A percentile compares a stretch with the other conserved stretches of the same genome.
phyloP scores from a whole-genome alignment of 768 basidiomycete genomes.

The Hirschioporus abietinus region DNA sequence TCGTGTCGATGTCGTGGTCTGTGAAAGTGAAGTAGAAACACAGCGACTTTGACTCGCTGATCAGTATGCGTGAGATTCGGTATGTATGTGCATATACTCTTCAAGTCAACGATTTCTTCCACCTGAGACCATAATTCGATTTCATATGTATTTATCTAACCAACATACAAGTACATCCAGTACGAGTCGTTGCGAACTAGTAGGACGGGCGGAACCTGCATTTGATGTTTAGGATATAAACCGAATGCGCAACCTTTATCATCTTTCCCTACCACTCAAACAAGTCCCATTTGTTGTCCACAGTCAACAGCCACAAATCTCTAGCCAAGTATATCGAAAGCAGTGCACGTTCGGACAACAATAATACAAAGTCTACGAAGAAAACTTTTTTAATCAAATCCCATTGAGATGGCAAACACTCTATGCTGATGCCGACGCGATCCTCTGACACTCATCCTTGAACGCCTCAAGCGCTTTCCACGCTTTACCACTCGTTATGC shows the following conservation, averaged over 20 bases:
- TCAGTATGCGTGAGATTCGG: neutral
- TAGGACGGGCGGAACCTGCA: neutral
- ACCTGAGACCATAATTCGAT: neutral
- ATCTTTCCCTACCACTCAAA: neutral
- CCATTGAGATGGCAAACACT: neutral
- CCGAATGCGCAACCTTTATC: neutral
- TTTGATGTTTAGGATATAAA: neutral
- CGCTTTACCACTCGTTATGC: slow-evolving; percentile 53
- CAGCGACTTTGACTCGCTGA: neutral
- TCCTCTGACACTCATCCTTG: slow-evolving; percentile 7
- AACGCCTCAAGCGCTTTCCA: slow-evolving; percentile 53
- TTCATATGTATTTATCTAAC: neutral
- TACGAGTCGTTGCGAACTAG: no score
- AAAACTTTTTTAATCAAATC: neutral
- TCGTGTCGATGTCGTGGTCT: neutral
- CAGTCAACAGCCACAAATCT: neutral
- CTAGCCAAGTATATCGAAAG: neutral
- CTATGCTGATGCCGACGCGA: neutral
- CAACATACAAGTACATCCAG: no score
- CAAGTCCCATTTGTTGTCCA: neutral
- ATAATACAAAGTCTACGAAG: neutral
- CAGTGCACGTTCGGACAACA: neutral
- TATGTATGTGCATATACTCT: neutral
- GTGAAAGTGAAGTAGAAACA: neutral
- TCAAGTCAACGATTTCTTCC: neutral